phyloP scores from a whole-genome alignment of 176 grass and related monocot genomes.

The Thinopyrum elongatum region DNA sequence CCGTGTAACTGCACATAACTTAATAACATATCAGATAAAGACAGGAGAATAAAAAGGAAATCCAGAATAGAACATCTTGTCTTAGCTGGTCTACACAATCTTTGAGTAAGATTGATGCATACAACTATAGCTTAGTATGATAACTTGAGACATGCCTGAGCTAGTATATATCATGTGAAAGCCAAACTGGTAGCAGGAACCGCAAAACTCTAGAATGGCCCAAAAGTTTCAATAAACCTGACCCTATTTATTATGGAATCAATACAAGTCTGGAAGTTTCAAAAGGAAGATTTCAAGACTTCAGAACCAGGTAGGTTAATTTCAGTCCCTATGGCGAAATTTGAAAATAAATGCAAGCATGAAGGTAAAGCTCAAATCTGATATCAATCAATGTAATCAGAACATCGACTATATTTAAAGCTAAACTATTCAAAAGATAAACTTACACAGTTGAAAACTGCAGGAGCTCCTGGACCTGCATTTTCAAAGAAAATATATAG shows the following conservation, averaged over 20 bases:
- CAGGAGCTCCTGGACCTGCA: slow-evolving; percentile 92
- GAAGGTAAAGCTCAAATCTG: background rate
- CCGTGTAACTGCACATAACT: background rate
- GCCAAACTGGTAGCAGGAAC: background rate
- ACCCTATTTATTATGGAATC: background rate
- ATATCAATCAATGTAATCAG: background rate
- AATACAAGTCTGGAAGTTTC: background rate
- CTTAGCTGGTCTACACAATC: background rate
- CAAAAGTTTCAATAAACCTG: background rate
- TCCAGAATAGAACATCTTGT: background rate
- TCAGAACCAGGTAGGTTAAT: background rate
- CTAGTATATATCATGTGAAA: background rate
- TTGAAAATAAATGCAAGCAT: background rate
- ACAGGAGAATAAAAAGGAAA: background rate
- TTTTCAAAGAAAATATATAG: slow-evolving; percentile 11
- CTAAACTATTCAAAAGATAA: slow-evolving; percentile 22
- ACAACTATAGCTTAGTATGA: background rate
- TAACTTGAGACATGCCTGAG: background rate
- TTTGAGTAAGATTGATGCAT: background rate
- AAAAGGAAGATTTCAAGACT: background rate
- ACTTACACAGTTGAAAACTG: slow-evolving; percentile 97
- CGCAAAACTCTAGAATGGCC: background rate
- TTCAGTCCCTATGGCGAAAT: background rate
- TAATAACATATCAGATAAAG: slow-evolving; percentile 8
- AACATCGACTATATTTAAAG: background rate